Evolutionary conservation across 2,329 filamentous ascomycete species (phyloP).

Genomic region (Phyllosticta citrichinensis): DNA sequence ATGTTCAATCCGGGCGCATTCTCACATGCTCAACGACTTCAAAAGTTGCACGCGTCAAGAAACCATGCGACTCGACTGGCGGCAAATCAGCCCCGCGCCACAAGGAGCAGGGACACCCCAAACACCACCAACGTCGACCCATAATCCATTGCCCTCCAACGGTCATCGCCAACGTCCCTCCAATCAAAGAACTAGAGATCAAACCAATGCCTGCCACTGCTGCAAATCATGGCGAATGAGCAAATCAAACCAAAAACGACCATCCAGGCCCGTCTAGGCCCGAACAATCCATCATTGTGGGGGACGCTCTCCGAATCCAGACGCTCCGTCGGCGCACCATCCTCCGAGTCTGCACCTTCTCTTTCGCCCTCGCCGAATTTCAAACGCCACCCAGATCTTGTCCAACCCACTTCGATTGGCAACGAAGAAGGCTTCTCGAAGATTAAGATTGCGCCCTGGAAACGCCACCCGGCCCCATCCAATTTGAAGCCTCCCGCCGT

Average conservation of each 20-base stretch:
- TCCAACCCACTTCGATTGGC: not conserved
- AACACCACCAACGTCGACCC: not conserved
- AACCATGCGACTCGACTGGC: not conserved
- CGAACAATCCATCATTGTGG: not conserved
- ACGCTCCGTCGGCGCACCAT: not conserved
- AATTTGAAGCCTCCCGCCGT: not conserved
- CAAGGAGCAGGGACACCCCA: not conserved
- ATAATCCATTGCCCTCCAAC: not conserved
- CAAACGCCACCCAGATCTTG: not conserved
- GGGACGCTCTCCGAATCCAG: not conserved
- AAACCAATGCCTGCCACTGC: not conserved
- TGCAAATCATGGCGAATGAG: not conserved
- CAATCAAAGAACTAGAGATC: not conserved
- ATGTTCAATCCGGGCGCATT: not conserved
- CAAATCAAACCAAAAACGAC: not conserved
- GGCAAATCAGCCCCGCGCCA: not conserved
- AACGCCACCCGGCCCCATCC: not conserved
- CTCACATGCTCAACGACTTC: not conserved
- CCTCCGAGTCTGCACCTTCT: not conserved
- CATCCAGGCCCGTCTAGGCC: too few relatives aligned
- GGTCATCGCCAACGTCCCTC: not conserved
- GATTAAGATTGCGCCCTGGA: not conserved
- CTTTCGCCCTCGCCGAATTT: not conserved
- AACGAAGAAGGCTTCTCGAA: not conserved
- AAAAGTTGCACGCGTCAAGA: not conserved